These are phyloP conservation scores for Aspergillus neoniger DNA, from an alignment of 2,329 filamentous ascomycete species.

Conservation along the genomic window DNA sequence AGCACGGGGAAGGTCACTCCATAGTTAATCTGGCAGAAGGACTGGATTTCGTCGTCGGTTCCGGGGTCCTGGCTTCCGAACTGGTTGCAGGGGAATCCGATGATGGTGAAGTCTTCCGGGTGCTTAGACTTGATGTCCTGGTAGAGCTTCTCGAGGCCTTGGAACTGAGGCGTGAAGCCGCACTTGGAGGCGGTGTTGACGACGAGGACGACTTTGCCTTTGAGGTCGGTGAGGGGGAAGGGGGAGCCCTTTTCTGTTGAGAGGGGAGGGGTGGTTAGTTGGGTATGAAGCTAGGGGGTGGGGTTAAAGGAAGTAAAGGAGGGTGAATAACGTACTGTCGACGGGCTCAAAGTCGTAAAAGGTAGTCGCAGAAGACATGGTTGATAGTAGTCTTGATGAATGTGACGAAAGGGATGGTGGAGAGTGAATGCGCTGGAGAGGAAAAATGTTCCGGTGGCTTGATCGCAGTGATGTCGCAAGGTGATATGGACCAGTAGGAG, in stretches of 20 bases:
- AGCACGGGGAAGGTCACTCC: slow-evolving; percentile 89
- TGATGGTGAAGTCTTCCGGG: slow-evolving; percentile 76
- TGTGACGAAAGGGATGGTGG: not conserved
- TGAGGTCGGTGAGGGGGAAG: slow-evolving; percentile 69
- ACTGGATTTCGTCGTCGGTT: slow-evolving; percentile 75
- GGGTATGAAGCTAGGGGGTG: not conserved
- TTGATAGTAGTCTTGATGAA: slow-evolving; percentile 18
- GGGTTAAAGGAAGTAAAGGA: not conserved
- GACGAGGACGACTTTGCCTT: slow-evolving; percentile 90
- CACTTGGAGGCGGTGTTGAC: slow-evolving; percentile 99
- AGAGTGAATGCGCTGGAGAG: not conserved
- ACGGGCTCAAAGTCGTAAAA: slow-evolving; percentile 63
- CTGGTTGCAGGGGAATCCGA: slow-evolving; percentile 99
- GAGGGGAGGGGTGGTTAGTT: slow-evolving; percentile 11
- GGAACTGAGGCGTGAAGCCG: slow-evolving; percentile 96
- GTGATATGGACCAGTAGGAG: not conserved
- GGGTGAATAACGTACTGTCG: slow-evolving; percentile 51
- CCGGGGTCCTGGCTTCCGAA: slow-evolving; percentile 91
- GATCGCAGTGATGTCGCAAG: not conserved
- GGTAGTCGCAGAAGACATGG: slow-evolving; percentile 59
- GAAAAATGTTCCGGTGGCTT: not conserved
- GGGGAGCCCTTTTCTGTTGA: slow-evolving; percentile 69
- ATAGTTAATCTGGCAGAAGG: slow-evolving; percentile 90
- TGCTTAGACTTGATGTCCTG: slow-evolving; percentile 70
- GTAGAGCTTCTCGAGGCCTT: slow-evolving; percentile 87